These are phyloP conservation scores for Candida saitoana DNA, from an alignment of 805 yeast species.

Conservation along the genomic window DNA sequence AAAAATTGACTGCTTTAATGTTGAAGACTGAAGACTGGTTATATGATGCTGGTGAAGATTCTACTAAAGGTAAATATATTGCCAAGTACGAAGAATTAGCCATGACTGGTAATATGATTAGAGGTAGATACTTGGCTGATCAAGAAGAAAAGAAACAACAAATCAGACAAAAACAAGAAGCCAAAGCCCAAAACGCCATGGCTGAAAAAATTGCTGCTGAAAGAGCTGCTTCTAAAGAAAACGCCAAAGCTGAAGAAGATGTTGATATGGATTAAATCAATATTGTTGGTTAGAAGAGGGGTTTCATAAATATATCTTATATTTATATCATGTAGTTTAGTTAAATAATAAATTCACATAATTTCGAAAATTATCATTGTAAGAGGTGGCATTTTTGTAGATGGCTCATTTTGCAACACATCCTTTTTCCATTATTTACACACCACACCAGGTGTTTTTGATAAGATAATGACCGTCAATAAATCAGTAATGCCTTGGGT, in stretches of 20 bases:
- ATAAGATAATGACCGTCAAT: background rate
- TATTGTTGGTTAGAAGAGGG: background rate
- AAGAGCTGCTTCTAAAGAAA: constrained; percentile 33
- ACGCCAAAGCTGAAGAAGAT: constrained; percentile 21
- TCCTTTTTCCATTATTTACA: background rate
- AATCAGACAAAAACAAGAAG: constrained; percentile 79
- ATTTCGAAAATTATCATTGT: background rate
- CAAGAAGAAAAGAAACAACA: constrained; percentile 95
- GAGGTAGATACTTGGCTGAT: constrained; percentile 90
- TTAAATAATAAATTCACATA: background rate
- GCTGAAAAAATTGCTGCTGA: constrained; percentile 81
- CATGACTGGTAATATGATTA: constrained; percentile 87
- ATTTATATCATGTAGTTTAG: constrained; percentile 2
- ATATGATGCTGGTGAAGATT: constrained; percentile 94
- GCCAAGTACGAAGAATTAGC: constrained; percentile 98
- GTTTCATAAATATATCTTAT: no score
- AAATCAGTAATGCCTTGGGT: background rate
- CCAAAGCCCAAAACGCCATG: constrained; percentile 75
- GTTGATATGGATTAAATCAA: constrained; percentile 30
- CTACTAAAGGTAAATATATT: constrained; percentile 93
- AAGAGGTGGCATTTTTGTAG: no score
- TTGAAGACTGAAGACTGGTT: constrained; percentile 95
- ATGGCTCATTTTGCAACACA: background rate
- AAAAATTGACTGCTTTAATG: constrained; percentile 66
- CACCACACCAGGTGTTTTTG: background rate